Conservation (phyloP, 192 early-diverging fungal species). For the Martensiomyces pterosporus region DNA sequence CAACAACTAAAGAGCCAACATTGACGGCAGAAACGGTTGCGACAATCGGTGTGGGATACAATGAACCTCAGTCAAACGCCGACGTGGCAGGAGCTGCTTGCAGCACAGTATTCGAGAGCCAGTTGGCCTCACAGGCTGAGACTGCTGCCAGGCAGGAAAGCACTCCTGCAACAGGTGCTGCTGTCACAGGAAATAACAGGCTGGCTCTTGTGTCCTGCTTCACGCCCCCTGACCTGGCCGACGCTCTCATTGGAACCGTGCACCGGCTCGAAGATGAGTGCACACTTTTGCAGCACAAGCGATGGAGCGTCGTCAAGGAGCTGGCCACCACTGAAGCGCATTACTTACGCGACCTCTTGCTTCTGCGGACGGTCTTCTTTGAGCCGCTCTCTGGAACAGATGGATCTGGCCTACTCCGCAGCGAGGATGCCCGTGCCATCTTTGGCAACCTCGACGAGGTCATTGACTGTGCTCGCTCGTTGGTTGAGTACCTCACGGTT, state of each 20-base stretch:
- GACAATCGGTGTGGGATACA: background rate
- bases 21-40: background rate
- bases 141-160: no score
- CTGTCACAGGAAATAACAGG: no score
- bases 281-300: slow-evolving; percentile 53
- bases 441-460: slow-evolving; percentile 79
- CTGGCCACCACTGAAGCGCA: slow-evolving; percentile 71
- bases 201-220: slow-evolving; percentile 10
- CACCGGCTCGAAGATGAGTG: slow-evolving; percentile 46
- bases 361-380: slow-evolving; percentile 68
- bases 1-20: no score
- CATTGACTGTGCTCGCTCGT: slow-evolving; percentile 59
- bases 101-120: background rate
- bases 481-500: slow-evolving; percentile 61
- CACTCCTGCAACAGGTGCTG: no score
- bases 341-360: slow-evolving; percentile 70
- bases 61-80: background rate
- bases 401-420: slow-evolving; percentile 45
- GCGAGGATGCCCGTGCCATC: slow-evolving; percentile 62
- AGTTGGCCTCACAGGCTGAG: no score
- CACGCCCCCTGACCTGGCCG: slow-evolving; percentile 34
- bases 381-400: slow-evolving; percentile 49
- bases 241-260: slow-evolving; percentile 40
- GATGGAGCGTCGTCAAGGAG: slow-evolving; percentile 69
- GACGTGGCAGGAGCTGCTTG: background rate